A percentile compares a stretch with the other conserved stretches of the same genome.
Evolutionary conservation across 2,329 filamentous ascomycete species (phyloP).

Genomic region (Ceratocystis colombiana): DNA sequence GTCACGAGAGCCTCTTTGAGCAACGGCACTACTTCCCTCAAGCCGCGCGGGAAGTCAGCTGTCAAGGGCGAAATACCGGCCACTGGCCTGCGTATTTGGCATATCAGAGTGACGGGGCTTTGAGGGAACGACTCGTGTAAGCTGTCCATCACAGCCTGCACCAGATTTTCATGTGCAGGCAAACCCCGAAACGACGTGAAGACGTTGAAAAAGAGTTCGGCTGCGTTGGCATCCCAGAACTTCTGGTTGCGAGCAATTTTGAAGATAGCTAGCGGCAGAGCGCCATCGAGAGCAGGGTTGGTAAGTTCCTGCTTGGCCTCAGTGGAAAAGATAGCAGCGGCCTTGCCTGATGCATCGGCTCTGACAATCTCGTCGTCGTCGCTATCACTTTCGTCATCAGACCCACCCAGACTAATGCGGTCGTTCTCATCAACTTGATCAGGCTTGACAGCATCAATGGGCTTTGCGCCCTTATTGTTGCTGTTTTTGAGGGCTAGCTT

Average conservation of each 20-base stretch:
- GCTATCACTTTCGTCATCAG: constrained; percentile 37
- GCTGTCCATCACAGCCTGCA: constrained; percentile 60
- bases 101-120: constrained; percentile 55
- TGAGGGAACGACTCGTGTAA: constrained; percentile 52
- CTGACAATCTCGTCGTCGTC: constrained; percentile 38
- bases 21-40: constrained; percentile 54
- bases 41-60: constrained; percentile 60
- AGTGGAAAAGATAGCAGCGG: constrained; percentile 39
- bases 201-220: constrained; percentile 69
- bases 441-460: constrained; percentile 37
- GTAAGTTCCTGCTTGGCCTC: constrained; percentile 48
- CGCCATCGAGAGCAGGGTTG: constrained; percentile 81
- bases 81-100: constrained; percentile 60
- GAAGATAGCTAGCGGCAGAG: constrained; percentile 85
- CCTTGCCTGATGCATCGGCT: constrained; percentile 37
- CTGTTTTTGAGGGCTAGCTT: constrained; percentile 59
- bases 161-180: constrained; percentile 46
- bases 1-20: constrained; percentile 45
- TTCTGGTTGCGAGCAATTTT: constrained; percentile 73
- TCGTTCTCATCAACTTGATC: constrained; percentile 43
- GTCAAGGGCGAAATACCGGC: constrained; percentile 54
- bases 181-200: constrained; percentile 60
- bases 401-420: constrained; percentile 36
- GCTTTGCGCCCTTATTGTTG: constrained; percentile 31
- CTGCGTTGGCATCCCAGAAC: constrained; percentile 55